Evolutionary conservation across 371 early-diverging fungal genomes (phyloP), one percentile per base, ranked within the genome.

Genomic region (Mortierella sp.): DNA sequence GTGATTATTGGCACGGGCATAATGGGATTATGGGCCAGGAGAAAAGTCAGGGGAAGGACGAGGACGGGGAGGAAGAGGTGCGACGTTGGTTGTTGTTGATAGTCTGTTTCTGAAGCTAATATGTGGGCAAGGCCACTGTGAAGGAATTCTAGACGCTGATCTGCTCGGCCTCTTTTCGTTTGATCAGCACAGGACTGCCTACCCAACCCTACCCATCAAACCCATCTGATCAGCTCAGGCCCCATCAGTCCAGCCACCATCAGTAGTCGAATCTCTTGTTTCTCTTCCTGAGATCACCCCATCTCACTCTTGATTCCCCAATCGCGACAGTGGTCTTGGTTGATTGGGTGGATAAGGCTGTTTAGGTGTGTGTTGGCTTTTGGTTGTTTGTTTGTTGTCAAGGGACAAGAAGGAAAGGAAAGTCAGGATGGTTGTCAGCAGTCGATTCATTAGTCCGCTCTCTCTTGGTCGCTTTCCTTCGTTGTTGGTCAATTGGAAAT

Each of bases 401-500:
- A 32, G 16, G 16, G 35, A 60, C 4, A 32, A 58, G 11, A 27
- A 60, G 12, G 12, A 60, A 60, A 32, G 14, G 32, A 60, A 60
- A 60, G 60, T 60, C 60, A 60, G 60, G 60, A 60, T 60, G 32
- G 58, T 32, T 60, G 60, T 60, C 60, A 60, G 60, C 60, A 60
- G 60, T 60, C 60, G 6, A 29, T 27, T 58, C 12, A 29, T 56
- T 56, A 27, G 58, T 56, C 58, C 14, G 12, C 46, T 46, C 48
- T 48, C 48, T 48, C 48, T 48, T 48, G 48, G 14, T 48, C 29
- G 11, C 58, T 29, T 16, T 5, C 21, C 16, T 55, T 55, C n/a
- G 21, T n/a, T 27, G 27, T 56, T 56, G 10, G 58, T 56, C 58
- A 56, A 56, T 60, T 60, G 60, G 60, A 32, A 14, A 56, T n/a